phyloP scores from a whole-genome alignment of 2,329 filamentous ascomycete genomes.

The Cladophialophora carrionii region DNA sequence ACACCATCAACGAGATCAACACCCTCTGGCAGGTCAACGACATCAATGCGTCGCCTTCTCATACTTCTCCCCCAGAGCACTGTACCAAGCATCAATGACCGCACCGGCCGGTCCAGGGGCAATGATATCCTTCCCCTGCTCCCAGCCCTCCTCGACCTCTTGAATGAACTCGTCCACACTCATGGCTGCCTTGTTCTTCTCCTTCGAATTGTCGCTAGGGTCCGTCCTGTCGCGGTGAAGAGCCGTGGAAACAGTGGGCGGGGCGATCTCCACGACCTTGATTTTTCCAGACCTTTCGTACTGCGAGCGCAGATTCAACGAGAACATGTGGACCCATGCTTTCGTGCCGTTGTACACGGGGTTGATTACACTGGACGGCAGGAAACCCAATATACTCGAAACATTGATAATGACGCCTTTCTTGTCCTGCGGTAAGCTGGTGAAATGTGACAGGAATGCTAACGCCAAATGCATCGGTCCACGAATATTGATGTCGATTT shows the following conservation, averaged over 20 bases:
- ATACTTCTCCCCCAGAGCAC: constrained; percentile 46
- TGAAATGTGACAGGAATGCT: constrained; percentile 56
- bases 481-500: constrained; percentile 62
- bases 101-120: constrained; percentile 50
- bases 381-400: constrained; percentile 57
- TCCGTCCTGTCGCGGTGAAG: constrained; percentile 60
- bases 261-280: constrained; percentile 60
- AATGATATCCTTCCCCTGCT: constrained; percentile 55
- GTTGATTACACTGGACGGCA: constrained; percentile 59
- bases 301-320: constrained; percentile 59
- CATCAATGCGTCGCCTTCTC: constrained; percentile 10
- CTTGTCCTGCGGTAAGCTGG: constrained; percentile 41
- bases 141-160: constrained; percentile 51
- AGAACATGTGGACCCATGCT: constrained; percentile 62
- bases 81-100: constrained; percentile 53
- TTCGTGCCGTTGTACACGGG: constrained; percentile 65
- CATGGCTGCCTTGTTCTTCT: constrained; percentile 54
- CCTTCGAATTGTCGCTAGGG: constrained; percentile 63
- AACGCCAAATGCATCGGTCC: constrained; percentile 62
- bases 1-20: background rate
- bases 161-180: constrained; percentile 60
- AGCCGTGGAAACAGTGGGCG: constrained; percentile 59
- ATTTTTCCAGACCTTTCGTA: constrained; percentile 49
- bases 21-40: background rate
- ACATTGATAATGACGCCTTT: constrained; percentile 58